phyloP scores from a whole-genome alignment of 768 basidiomycete species.

The Pulveroboletus sp. region DNA sequence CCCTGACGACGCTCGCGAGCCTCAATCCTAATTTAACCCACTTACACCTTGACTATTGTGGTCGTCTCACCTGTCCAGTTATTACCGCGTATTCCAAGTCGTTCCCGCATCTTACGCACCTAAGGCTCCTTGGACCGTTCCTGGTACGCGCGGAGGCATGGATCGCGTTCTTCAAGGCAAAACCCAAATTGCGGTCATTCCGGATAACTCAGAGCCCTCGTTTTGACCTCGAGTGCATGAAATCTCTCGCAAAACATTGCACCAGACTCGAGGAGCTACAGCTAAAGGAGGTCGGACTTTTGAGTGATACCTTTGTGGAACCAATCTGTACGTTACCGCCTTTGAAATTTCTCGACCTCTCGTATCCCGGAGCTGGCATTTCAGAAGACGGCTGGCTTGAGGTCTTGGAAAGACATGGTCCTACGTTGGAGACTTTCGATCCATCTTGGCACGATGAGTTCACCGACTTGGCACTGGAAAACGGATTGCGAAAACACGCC shows the following conservation, averaged over 20 bases:
- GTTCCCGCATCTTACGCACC: conserved; percentile 61
- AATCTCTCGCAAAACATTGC: conserved; percentile 50
- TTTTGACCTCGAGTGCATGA: conserved; percentile 70
- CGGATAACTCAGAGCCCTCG: conserved; percentile 83
- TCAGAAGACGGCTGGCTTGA: conserved; percentile 53
- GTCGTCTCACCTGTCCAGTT: conserved; percentile 67
- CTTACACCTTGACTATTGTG: conserved; percentile 84
- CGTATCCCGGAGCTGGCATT: conserved; percentile 54
- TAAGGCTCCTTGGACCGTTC: conserved; percentile 88
- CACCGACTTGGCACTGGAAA: conserved; percentile 54
- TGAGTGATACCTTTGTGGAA: conserved; percentile 64
- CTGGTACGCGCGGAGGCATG: conserved; percentile 74
- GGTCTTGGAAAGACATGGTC: conserved; percentile 55
- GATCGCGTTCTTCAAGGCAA: conserved; percentile 67
- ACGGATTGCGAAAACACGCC: conserved; percentile 55
- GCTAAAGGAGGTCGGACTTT: conserved; percentile 71
- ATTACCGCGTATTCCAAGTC: conserved; percentile 57
- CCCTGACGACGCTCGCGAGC: conserved; percentile 65
- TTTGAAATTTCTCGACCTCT: conserved; percentile 67
- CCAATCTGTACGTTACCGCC: conserved; percentile 38
- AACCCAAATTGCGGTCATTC: conserved; percentile 66
- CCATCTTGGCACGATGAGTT: conserved; percentile 69
- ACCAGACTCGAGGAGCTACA: conserved; percentile 65
- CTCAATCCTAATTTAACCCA: conserved; percentile 83
- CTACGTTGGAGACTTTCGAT: conserved; percentile 56